phyloP scores from a whole-genome alignment of 768 basidiomycete genomes.

The Trametes cubensis region DNA sequence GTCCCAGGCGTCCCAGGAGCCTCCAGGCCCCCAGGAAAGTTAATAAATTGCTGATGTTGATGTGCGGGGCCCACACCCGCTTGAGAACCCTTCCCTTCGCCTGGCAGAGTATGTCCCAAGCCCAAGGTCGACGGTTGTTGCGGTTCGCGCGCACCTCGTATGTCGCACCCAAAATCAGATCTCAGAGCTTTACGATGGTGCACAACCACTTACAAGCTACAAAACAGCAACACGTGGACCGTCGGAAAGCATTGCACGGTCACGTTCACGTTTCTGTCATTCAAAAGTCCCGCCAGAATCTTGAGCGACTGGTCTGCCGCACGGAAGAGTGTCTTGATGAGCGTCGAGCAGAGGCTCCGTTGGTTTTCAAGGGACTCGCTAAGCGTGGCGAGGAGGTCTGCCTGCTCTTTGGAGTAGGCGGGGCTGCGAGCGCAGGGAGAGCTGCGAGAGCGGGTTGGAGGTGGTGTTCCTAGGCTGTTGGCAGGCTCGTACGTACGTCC shows the following conservation, averaged over 20 bases:
- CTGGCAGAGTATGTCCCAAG: slow-evolving; percentile 69
- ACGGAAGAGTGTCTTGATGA: slow-evolving; percentile 75
- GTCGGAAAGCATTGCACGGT: slow-evolving; percentile 79
- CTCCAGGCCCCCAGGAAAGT: too few relatives aligned
- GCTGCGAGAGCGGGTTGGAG: slow-evolving; percentile 75
- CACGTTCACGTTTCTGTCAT: slow-evolving; percentile 73
- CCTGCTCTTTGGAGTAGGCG: slow-evolving; percentile 87
- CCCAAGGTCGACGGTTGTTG: slow-evolving; percentile 63
- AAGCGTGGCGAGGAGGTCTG: slow-evolving; percentile 73
- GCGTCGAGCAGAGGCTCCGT: slow-evolving; percentile 76
- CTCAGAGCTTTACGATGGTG: slow-evolving; percentile 2
- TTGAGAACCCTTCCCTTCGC: slow-evolving; percentile 77
- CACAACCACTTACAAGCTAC: slow-evolving; percentile 63
- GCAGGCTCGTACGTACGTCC: not conserved
- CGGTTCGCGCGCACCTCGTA: slow-evolving; percentile 70
- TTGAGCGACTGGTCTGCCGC: slow-evolving; percentile 78
- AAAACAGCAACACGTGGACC: slow-evolving; percentile 86
- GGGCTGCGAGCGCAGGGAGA: slow-evolving; percentile 75
- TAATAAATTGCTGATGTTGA: too few relatives aligned
- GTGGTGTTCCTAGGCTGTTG: slow-evolving; percentile 45
- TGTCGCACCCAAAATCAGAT: slow-evolving; percentile 24
- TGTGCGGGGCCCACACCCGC: slow-evolving; percentile 57
- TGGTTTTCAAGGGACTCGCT: slow-evolving; percentile 83
- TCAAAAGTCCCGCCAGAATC: slow-evolving; percentile 66
- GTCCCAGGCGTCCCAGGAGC: too few relatives aligned